Percentiles rank a stretch among this genome's conserved stretches.
phyloP scores from a whole-genome alignment of 208 protist genomes.

The Ichthyophonus hoferi region DNA sequence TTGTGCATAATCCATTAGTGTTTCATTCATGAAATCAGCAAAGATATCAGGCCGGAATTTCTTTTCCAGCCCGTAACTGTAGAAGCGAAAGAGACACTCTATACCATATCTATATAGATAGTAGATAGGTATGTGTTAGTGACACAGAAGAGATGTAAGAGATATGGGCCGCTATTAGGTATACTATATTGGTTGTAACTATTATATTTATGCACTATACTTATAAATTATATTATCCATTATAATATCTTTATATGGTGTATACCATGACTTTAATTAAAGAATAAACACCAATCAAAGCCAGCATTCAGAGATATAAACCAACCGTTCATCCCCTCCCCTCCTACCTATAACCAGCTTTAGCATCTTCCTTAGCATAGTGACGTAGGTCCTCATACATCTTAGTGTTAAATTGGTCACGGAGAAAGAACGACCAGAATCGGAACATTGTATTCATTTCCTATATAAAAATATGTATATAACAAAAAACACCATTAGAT shows the following conservation, averaged over 20 bases:
- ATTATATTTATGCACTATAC: too few species aligned
- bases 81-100: constrained; percentile 66
- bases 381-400: constrained; percentile 61
- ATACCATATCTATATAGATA: constrained; percentile 52
- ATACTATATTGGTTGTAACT: too few species aligned
- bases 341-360: constrained; percentile 33
- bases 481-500: too few species aligned
- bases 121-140: too few species aligned
- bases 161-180: too few species aligned
- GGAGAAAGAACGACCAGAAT: constrained; percentile 68
- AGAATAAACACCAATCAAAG: not conserved
- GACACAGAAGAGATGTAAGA: too few species aligned
- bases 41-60: constrained; percentile 51
- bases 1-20: constrained; percentile 47
- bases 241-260: too few species aligned
- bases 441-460: constrained; percentile 67
- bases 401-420: constrained; percentile 58
- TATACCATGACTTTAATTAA: too few species aligned
- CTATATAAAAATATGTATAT: too few species aligned
- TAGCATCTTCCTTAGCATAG: constrained; percentile 47
- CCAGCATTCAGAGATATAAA: not conserved
- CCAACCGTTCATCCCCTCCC: not conserved
- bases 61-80: constrained; percentile 61
- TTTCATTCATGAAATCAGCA: constrained; percentile 52
- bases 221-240: too few species aligned